Conservation (phyloP, 345 rosid species). For the Brassica napus region DNA sequence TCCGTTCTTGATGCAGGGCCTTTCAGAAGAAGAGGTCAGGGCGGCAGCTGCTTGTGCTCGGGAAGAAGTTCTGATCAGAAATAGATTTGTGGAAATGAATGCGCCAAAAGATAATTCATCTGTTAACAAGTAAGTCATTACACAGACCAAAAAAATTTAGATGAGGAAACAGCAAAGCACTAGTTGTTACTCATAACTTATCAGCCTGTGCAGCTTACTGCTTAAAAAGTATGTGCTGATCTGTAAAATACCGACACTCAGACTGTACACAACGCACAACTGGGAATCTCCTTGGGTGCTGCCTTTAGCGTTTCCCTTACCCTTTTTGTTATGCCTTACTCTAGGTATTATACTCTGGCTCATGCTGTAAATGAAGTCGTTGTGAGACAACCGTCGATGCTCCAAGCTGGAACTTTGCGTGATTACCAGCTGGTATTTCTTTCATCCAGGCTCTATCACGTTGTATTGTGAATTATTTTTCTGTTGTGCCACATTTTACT, state of each 20-base stretch:
- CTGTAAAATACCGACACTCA: conserved; percentile 20
- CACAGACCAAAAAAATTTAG: conserved; percentile 10
- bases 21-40: conserved; percentile 97
- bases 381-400: conserved; percentile 90
- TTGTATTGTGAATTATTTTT: conserved; percentile 7
- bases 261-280: not conserved
- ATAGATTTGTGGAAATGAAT: conserved; percentile 93
- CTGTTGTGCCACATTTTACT: conserved; percentile 6
- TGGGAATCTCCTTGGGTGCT: conserved; percentile 25
- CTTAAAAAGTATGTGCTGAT: conserved; percentile 6
- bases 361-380: conserved; percentile 98
- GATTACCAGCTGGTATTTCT: conserved; percentile 96
- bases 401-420: conserved; percentile 89
- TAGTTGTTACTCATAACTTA: conserved; percentile 6
- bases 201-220: conserved; percentile 5
- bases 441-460: conserved; percentile 19
- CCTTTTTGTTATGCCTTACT: conserved; percentile 9
- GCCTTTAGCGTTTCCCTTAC: conserved; percentile 24
- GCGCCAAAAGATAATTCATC: conserved; percentile 91
- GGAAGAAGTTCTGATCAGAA: conserved; percentile 95
- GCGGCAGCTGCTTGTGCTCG: conserved; percentile 95
- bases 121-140: conserved; percentile 80
- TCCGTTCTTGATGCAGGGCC: conserved; percentile 61
- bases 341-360: conserved; percentile 93
- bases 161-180: conserved; percentile 5